These are phyloP conservation scores for Lactarius vividus DNA, from an alignment of 768 basidiomycete genomes.

Conservation along the genomic window DNA sequence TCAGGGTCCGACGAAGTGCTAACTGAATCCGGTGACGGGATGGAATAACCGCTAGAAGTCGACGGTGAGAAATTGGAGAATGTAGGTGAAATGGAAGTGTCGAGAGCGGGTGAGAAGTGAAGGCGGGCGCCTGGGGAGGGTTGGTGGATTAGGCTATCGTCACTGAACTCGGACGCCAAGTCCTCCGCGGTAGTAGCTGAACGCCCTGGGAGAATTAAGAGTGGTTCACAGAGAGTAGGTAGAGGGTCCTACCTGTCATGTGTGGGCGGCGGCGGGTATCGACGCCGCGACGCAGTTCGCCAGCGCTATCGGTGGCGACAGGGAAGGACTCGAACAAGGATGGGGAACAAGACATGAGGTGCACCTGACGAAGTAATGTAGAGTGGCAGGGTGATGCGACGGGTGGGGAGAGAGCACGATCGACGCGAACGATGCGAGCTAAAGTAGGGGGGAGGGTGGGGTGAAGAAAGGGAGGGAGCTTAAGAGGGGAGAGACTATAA, in stretches of 20 bases:
- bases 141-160: slow-evolving; percentile 16
- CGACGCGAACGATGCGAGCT: not conserved
- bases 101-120: slow-evolving; percentile 19
- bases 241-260: slow-evolving; percentile 4
- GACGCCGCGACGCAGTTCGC: slow-evolving; percentile 7
- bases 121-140: slow-evolving; percentile 20
- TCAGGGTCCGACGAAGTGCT: slow-evolving; percentile 25
- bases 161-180: slow-evolving; percentile 10
- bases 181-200: slow-evolving; percentile 8
- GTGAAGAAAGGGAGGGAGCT: slow-evolving; percentile 1
- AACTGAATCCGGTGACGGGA: slow-evolving; percentile 21
- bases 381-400: not conserved
- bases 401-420: slow-evolving; percentile 5
- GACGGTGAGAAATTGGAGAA: slow-evolving; percentile 26
- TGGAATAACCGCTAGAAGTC: slow-evolving; percentile 24
- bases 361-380: slow-evolving; percentile 4
- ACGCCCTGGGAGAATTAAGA: not conserved
- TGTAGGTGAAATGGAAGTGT: slow-evolving; percentile 26
- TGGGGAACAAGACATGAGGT: slow-evolving; percentile 18
- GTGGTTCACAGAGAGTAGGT: not conserved
- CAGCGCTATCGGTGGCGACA: slow-evolving; percentile 13
- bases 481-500: slow-evolving; percentile 23
- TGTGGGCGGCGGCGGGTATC: slow-evolving; percentile 15
- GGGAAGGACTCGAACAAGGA: slow-evolving; percentile 25
- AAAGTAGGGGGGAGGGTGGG: slow-evolving; percentile 12